These are phyloP conservation scores for Colletotrichum orbiculare DNA, from an alignment of 2,329 filamentous ascomycete genomes.

Conservation along the genomic window DNA sequence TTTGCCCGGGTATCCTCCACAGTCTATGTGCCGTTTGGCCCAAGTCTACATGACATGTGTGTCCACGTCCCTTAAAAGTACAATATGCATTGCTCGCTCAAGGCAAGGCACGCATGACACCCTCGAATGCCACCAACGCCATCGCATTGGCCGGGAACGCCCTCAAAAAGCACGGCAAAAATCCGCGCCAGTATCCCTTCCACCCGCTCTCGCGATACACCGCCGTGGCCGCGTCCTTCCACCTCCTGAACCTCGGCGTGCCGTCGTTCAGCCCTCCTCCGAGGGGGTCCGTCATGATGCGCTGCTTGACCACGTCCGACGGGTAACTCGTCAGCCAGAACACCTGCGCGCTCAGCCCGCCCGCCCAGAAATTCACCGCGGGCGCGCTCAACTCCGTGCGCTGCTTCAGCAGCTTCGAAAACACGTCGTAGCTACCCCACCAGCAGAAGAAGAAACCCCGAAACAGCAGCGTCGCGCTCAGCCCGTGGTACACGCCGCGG, in stretches of 20 bases:
- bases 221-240: slow-evolving; percentile 82
- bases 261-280: slow-evolving; percentile 77
- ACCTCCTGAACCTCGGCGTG: slow-evolving; percentile 74
- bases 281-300: slow-evolving; percentile 95
- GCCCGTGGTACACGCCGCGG: slow-evolving; percentile 84
- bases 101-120: slow-evolving; percentile 79
- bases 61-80: neutral
- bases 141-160: slow-evolving; percentile 97
- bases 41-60: neutral
- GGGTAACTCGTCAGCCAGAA: slow-evolving; percentile 97
- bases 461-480: slow-evolving; percentile 87
- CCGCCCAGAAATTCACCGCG: slow-evolving; percentile 96
- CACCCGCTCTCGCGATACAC: slow-evolving; percentile 82
- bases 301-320: slow-evolving; percentile 92
- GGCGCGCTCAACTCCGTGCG: slow-evolving; percentile 79
- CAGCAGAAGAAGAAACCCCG: slow-evolving; percentile 96
- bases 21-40: slow-evolving; percentile 15
- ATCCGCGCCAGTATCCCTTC: slow-evolving; percentile 91
- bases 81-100: slow-evolving; percentile 37
- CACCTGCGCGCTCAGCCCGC: slow-evolving; percentile 89
- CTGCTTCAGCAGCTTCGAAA: slow-evolving; percentile 75
- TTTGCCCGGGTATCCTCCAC: slow-evolving; percentile 26
- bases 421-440: slow-evolving; percentile 95
- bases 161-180: slow-evolving; percentile 90
- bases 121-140: slow-evolving; percentile 93